A percentile compares a stretch with the other conserved stretches of the same genome.
Evolutionary conservation across 495 filamentous ascomycete species (phyloP).

Genomic region (Aspergillus haitiensis): DNA sequence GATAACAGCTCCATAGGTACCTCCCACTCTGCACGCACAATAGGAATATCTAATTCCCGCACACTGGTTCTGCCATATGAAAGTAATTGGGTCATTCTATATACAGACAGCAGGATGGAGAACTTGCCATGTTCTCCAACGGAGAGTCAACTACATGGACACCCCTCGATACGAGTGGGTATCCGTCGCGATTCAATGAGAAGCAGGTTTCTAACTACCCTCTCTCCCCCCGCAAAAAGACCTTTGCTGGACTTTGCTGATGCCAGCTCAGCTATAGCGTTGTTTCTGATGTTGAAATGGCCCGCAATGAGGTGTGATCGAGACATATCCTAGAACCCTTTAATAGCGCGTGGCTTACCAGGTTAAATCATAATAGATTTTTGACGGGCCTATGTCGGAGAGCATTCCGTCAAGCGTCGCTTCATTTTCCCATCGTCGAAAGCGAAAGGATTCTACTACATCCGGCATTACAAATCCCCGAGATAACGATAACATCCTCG

Average conservation of each 20-base stretch:
- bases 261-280: slow-evolving; percentile 62
- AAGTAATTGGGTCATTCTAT: not conserved
- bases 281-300: slow-evolving; percentile 98
- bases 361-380: slow-evolving; percentile 59
- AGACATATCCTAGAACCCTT: not conserved
- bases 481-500: slow-evolving; percentile 53
- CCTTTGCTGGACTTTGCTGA: slow-evolving; percentile 24
- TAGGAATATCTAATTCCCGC: too few relatives aligned
- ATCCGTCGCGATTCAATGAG: slow-evolving; percentile 67
- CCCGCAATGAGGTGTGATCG: slow-evolving; percentile 77
- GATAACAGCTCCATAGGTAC: too few relatives aligned
- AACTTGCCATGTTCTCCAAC: slow-evolving; percentile 27
- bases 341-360: not conserved
- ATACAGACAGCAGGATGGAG: slow-evolving; percentile 22
- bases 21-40: too few relatives aligned
- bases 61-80: not conserved
- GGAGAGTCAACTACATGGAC: slow-evolving; percentile 25
- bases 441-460: slow-evolving; percentile 75
- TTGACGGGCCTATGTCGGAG: slow-evolving; percentile 90
- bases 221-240: not conserved
- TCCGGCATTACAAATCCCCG: slow-evolving; percentile 84
- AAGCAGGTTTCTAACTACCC: slow-evolving; percentile 57
- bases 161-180: slow-evolving; percentile 30
- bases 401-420: slow-evolving; percentile 88
- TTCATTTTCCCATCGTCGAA: slow-evolving; percentile 77